Conservation (phyloP, 371 early-diverging fungal species). For the Rhizopus sp. region DNA sequence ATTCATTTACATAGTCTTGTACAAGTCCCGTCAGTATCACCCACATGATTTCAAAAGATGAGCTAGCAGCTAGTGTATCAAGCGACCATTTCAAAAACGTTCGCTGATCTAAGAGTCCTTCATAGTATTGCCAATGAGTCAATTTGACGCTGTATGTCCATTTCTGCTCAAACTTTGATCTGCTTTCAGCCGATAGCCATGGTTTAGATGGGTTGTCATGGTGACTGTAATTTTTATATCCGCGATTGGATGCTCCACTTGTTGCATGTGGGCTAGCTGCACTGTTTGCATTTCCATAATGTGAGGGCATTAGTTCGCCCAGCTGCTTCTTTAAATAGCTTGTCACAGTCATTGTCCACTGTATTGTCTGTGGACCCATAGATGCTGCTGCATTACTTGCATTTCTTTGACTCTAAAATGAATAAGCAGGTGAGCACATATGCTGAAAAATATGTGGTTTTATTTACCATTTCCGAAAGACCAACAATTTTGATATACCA, state of each 20-base stretch:
- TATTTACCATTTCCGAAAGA: conserved; percentile 58
- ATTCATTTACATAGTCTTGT: conserved; percentile 68
- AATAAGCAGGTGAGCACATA: background rate
- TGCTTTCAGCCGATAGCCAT: conserved; percentile 54
- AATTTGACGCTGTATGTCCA: conserved; percentile 69
- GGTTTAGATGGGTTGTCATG: conserved; percentile 43
- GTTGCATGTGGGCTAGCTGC: conserved; percentile 30
- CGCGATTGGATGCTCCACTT: conserved; percentile 21
- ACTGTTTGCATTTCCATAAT: conserved; percentile 12
- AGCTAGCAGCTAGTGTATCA: conserved; percentile 49
- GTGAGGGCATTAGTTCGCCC: conserved; percentile 41
- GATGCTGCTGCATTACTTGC: conserved; percentile 33
- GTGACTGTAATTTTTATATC: conserved; percentile 25
- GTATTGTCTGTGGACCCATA: conserved; percentile 25
- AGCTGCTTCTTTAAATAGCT: conserved; percentile 48
- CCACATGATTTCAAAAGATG: conserved; percentile 64
- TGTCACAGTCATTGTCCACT: conserved; percentile 44
- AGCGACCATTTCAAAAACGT: conserved; percentile 64
- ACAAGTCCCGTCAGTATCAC: conserved; percentile 63
- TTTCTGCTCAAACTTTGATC: conserved; percentile 55
- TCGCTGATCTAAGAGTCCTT: conserved; percentile 74
- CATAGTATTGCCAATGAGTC: conserved; percentile 72
- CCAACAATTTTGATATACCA: conserved; percentile 79
- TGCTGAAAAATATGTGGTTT: background rate
- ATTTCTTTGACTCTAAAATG: conserved; percentile 36